A percentile compares a stretch with the other conserved stretches of the same genome.
phyloP scores from a whole-genome alignment of 73 alveolate genomes.

The Symbiodinium pilosum region DNA sequence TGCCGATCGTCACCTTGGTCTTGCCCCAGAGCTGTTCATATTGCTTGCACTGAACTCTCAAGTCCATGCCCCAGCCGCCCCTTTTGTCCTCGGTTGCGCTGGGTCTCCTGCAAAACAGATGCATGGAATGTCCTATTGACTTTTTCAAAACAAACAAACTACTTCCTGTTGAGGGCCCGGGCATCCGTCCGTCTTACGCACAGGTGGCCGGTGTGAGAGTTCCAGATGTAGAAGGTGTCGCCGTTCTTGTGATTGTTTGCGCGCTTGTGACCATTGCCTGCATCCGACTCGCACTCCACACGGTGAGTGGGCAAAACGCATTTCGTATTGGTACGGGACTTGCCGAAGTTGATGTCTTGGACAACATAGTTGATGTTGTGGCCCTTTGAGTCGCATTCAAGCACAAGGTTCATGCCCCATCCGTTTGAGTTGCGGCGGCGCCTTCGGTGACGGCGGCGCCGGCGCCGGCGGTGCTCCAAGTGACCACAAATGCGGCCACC shows the following conservation, averaged over 20 bases:
- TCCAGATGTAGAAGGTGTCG: slow-evolving; percentile 11
- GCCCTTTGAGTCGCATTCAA: slow-evolving; percentile 9
- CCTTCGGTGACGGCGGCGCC: slow-evolving; percentile 6
- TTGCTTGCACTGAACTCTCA: slow-evolving; percentile 22
- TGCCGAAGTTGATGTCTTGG: slow-evolving; percentile 13
- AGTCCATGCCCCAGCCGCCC: slow-evolving; percentile 27
- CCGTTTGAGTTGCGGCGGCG: slow-evolving; percentile 8
- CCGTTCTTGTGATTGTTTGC: not conserved
- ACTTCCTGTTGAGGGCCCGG: not conserved
- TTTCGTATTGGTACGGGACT: not conserved
- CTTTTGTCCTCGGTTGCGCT: not conserved
- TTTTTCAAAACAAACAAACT: not conserved
- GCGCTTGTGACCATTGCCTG: not conserved
- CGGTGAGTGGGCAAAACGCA: not conserved
- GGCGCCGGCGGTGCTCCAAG: slow-evolving; percentile 35
- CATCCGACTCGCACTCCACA: not conserved
- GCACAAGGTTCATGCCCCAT: slow-evolving; percentile 24
- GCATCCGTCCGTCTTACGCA: slow-evolving; percentile 6
- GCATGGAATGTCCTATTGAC: not conserved
- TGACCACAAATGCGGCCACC: slow-evolving; percentile 24
- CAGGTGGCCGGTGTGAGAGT: slow-evolving; percentile 5
- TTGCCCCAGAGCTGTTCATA: slow-evolving; percentile 5
- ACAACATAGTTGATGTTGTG: not conserved
- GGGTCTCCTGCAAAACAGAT: not conserved
- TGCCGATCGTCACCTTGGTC: slow-evolving; percentile 12